phyloP scores from a whole-genome alignment of 2,329 filamentous ascomycete species.

The Talaromyces albobiverticillius region DNA sequence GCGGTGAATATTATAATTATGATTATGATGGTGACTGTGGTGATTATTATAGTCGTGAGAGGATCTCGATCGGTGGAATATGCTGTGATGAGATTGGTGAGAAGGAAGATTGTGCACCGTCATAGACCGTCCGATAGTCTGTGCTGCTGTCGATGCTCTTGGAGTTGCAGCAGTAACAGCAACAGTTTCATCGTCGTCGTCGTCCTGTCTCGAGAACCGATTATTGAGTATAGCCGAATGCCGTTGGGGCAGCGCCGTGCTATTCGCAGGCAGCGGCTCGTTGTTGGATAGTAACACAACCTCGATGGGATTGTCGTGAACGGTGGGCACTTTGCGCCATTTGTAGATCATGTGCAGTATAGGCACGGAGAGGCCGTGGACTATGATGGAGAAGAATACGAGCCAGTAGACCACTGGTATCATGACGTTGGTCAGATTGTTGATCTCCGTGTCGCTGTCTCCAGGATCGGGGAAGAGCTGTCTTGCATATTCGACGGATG shows the following conservation, averaged over 20 bases:
- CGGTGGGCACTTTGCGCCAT: slow-evolving; percentile 25
- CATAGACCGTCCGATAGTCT: neutral
- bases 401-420: slow-evolving; percentile 47
- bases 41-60: neutral
- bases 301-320: slow-evolving; percentile 34
- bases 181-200: neutral
- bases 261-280: slow-evolving; percentile 35
- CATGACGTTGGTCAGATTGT: slow-evolving; percentile 39
- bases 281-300: slow-evolving; percentile 32
- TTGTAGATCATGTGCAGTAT: slow-evolving; percentile 32
- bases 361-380: slow-evolving; percentile 40
- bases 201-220: slow-evolving; percentile 27
- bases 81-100: neutral
- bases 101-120: neutral
- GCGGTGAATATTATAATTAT: neutral
- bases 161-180: neutral
- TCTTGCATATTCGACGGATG: slow-evolving; percentile 47
- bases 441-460: slow-evolving; percentile 39
- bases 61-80: neutral
- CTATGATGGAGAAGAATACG: slow-evolving; percentile 39
- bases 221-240: slow-evolving; percentile 35
- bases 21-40: neutral
- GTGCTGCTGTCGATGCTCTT: neutral
- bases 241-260: slow-evolving; percentile 23
- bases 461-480: slow-evolving; percentile 43